Conservation (phyloP, 306 rosid species). For the Trichosanthes cucumerina region DNA sequence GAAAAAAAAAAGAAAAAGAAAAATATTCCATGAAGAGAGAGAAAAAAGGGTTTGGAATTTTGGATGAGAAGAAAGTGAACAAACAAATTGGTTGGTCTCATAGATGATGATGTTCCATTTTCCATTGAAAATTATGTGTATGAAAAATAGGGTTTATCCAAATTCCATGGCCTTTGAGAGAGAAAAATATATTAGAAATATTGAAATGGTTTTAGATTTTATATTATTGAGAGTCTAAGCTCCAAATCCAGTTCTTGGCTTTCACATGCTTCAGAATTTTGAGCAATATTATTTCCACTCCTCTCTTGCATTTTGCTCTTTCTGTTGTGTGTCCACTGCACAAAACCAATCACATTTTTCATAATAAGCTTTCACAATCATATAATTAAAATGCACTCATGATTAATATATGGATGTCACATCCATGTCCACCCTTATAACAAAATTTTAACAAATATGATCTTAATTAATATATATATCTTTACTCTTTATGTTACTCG, state of each 20-base stretch:
- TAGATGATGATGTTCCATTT: background rate
- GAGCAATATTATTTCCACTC: background rate
- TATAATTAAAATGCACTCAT: background rate
- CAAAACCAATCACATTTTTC: background rate
- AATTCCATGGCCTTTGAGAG: background rate
- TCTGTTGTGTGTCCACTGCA: background rate
- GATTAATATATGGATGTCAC: too few relatives aligned
- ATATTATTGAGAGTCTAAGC: constrained; percentile 13
- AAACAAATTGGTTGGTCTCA: background rate
- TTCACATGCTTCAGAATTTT: constrained; percentile 4
- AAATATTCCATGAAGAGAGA: background rate
- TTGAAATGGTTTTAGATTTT: background rate
- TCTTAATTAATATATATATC: background rate
- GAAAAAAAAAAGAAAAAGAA: background rate
- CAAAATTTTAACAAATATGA: background rate
- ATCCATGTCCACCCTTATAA: background rate
- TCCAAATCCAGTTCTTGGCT: constrained; percentile 14
- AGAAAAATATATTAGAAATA: too few relatives aligned
- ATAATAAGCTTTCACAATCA: too few relatives aligned
- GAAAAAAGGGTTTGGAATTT: background rate
- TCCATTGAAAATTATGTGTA: background rate
- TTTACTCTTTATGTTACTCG: background rate
- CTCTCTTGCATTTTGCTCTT: background rate
- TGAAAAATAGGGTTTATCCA: background rate
- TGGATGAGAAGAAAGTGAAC: background rate